Evolutionary conservation across 139 green algal species (phyloP).

Genomic region (Pseudopediastrum boryanum): DNA sequence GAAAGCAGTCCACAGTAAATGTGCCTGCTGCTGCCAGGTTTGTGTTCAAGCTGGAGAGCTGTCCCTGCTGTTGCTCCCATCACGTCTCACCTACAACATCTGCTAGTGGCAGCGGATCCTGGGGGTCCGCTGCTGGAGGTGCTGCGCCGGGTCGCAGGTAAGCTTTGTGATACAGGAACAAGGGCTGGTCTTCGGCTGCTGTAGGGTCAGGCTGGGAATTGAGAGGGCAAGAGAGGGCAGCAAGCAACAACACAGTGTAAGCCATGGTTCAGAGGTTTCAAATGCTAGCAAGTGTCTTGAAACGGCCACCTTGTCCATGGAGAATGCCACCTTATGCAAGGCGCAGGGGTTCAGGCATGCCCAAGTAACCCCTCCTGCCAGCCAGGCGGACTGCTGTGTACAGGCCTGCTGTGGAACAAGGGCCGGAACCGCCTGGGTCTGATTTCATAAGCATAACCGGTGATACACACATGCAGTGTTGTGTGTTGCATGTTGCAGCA

Average conservation of each 20-base stretch:
- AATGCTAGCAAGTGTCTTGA: background rate
- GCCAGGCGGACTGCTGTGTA: background rate
- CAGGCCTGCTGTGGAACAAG: too few relatives aligned
- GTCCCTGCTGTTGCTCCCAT: background rate
- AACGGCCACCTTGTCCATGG: background rate
- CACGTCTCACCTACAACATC: constrained; percentile 26
- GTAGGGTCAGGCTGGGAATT: constrained; percentile 41
- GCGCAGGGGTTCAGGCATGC: background rate
- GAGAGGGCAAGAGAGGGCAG: too few relatives aligned
- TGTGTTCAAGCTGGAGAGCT: background rate
- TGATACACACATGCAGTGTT: too few relatives aligned
- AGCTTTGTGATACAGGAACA: constrained; percentile 81
- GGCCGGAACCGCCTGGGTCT: too few relatives aligned
- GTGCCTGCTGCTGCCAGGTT: background rate
- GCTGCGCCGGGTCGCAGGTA: constrained; percentile 55
- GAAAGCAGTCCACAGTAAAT: background rate
- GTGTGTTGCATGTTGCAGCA: too few relatives aligned
- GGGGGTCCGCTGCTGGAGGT: constrained; percentile 55
- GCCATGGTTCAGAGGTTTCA: background rate
- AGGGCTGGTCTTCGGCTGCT: constrained; percentile 57
- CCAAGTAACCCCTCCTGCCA: too few relatives aligned
- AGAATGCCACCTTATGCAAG: too few relatives aligned
- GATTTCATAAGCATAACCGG: too few relatives aligned
- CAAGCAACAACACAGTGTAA: background rate
- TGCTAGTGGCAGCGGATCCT: constrained; percentile 45